phyloP scores from a whole-genome alignment of 352 stramenopile species.

The Phytophthora idaei region DNA sequence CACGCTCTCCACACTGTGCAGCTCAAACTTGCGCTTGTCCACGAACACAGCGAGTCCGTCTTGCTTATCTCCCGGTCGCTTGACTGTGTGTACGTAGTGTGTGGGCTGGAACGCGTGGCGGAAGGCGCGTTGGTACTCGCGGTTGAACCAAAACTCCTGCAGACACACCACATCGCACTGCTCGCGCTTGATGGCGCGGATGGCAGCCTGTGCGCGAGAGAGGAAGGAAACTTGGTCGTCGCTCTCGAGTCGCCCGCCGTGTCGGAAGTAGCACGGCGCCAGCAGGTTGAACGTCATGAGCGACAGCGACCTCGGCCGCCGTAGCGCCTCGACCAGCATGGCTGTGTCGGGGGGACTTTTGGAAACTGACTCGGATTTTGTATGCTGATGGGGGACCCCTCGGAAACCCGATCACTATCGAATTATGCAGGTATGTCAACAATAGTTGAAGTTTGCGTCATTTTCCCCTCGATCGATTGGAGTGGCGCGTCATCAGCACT shows the following conservation, averaged over 20 bases:
- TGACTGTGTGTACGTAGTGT: conserved; percentile 77
- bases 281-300: conserved; percentile 91
- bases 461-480: not conserved
- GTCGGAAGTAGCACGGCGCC: conserved; percentile 87
- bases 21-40: conserved; percentile 73
- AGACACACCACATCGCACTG: conserved; percentile 81
- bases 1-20: conserved; percentile 82
- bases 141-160: conserved; percentile 88
- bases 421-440: conserved; percentile 4
- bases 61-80: conserved; percentile 79
- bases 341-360: not conserved
- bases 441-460: conserved; percentile 16
- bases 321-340: conserved; percentile 39
- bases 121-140: conserved; percentile 77
- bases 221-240: conserved; percentile 67
- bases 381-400: not conserved
- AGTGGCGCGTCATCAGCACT: not conserved
- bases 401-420: not conserved
- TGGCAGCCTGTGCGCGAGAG: conserved; percentile 68
- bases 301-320: conserved; percentile 49
- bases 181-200: conserved; percentile 75
- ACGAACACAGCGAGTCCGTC: conserved; percentile 85
- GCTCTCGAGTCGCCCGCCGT: conserved; percentile 77
- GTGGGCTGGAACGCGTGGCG: conserved; percentile 60
- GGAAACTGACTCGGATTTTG: conserved; percentile 15